Percentiles rank a stretch among this genome's conserved stretches.
These are phyloP conservation scores for Chytriomyces hyalinus DNA, from an alignment of 192 early-diverging fungal species.

Conservation along the genomic window DNA sequence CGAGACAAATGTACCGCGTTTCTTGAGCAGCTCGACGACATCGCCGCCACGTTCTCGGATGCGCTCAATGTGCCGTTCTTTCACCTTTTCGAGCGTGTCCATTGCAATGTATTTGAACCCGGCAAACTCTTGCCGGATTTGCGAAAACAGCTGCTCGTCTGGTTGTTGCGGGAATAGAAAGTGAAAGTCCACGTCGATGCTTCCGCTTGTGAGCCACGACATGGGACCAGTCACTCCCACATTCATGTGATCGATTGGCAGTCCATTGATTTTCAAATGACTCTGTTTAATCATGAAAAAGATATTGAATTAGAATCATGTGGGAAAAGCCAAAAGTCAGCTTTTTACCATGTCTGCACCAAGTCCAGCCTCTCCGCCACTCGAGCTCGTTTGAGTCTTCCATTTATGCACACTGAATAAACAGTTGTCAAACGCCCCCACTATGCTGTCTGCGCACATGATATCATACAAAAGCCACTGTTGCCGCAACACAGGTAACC, in stretches of 20 bases:
- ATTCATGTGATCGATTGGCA: constrained; percentile 92
- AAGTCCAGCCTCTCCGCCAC: background rate
- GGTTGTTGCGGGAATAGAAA: constrained; percentile 54
- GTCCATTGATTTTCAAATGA: constrained; percentile 83
- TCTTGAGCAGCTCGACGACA: background rate
- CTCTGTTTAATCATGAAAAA: constrained; percentile 38
- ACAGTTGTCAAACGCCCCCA: constrained; percentile 94
- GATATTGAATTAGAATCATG: too few species aligned
- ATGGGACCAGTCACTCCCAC: constrained; percentile 83
- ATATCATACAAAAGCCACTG: constrained; percentile 94
- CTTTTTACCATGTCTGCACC: constrained; percentile 44
- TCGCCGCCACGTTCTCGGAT: background rate
- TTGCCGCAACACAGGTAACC: constrained; percentile 80
- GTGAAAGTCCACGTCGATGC: constrained; percentile 77
- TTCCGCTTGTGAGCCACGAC: constrained; percentile 90
- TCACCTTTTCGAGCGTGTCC: constrained; percentile 50
- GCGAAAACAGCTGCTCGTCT: constrained; percentile 50
- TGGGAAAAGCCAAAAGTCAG: background rate
- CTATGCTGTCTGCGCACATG: constrained; percentile 83
- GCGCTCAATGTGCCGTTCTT: constrained; percentile 37
- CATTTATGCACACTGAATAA: constrained; percentile 86
- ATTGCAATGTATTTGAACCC: constrained; percentile 46
- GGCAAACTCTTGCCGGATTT: constrained; percentile 53
- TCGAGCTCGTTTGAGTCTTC: background rate
- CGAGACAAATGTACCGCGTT: background rate